Evolutionary conservation across 805 yeast species (phyloP).

Genomic region (Wickerhamiella spandovensis): DNA sequence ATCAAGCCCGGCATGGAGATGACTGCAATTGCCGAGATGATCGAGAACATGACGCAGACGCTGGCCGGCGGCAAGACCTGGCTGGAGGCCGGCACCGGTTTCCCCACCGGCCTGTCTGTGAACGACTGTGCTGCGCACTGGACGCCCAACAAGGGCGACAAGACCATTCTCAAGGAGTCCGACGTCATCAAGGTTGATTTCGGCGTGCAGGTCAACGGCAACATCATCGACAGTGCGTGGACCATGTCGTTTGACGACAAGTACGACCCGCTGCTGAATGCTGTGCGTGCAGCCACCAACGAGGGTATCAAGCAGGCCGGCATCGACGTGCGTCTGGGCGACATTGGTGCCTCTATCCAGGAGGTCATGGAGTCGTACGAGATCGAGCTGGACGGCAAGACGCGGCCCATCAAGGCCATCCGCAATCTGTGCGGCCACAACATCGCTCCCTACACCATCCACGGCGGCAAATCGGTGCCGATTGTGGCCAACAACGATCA

Average conservation of each 20-base stretch:
- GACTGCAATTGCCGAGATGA: slow-evolving; percentile 76
- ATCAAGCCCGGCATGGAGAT: slow-evolving; percentile 87
- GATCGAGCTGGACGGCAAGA: slow-evolving; percentile 76
- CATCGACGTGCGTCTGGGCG: slow-evolving; percentile 87
- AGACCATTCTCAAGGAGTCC: slow-evolving; percentile 60
- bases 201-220: slow-evolving; percentile 93
- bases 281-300: slow-evolving; percentile 87
- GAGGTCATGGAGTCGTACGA: slow-evolving; percentile 97
- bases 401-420: slow-evolving; percentile 75
- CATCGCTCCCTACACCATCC: slow-evolving; percentile 71
- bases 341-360: slow-evolving; percentile 90
- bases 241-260: slow-evolving; percentile 70
- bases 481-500: slow-evolving; percentile 85
- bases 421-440: slow-evolving; percentile 91
- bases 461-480: slow-evolving; percentile 93
- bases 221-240: slow-evolving; percentile 88
- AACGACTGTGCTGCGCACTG: slow-evolving; percentile 96
- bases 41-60: slow-evolving; percentile 73
- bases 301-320: slow-evolving; percentile 91
- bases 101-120: slow-evolving; percentile 93
- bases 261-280: slow-evolving; percentile 65
- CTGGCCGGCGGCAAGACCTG: slow-evolving; percentile 50
- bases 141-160: slow-evolving; percentile 94
- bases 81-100: slow-evolving; percentile 73
- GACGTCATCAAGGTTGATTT: slow-evolving; percentile 95